Base-by-base conservation (phyloP, 495 filamentous ascomycete genomes). In the Amniculicola lignicola region DNA sequence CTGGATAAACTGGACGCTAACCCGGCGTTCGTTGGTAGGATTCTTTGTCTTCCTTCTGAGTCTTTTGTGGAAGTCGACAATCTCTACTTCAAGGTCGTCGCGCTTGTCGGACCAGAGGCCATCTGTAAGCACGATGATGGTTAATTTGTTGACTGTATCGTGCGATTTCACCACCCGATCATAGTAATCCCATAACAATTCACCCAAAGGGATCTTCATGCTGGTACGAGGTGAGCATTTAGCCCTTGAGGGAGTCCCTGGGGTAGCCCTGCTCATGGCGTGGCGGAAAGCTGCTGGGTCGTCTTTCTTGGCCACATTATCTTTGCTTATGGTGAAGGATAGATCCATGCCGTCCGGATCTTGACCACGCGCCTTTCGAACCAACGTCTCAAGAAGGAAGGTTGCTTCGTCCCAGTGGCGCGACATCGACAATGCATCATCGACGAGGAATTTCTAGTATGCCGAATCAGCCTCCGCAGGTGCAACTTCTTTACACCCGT, bases 91-190 rank as follows among this genome's bases (percentile, higher is more conserved):
- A 27, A 64, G 39, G 18, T 38, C 41, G 16, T 52, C 45, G 10
- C 19, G 29, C 45, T 50, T 56, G 7, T 46, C 67, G 33, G 61
- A 49, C 67, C 67, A 72, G 2, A 53, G 6, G 3, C 68, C 68
- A 51, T 72, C 69, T 9, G 69, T 72, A 1, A 72, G 51, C 15
- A 70, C 49, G 19, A 72, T 56, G 9, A 72, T 22, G 1, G 69
- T 72, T 16, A 46, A n/a, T 4, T 15, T 22, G 15, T 36, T 9
- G 11, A 25, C 42, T 42, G 14, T 21, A 27, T 40, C 24, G n/a
- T 36, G 9, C 4, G 6, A 10, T 9, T 25, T 10, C 2, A 19
- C 16, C 12, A 51, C 10, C 46, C 19, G 11, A 19, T 40, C 21
- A 23, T 40, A 25, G 24, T 59, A 59, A 12, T 47, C 15, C 23